A percentile compares a stretch with the other conserved stretches of the same genome.
Conservation (phyloP, 345 rosid genomes). For the Lumnitzera littorea region DNA sequence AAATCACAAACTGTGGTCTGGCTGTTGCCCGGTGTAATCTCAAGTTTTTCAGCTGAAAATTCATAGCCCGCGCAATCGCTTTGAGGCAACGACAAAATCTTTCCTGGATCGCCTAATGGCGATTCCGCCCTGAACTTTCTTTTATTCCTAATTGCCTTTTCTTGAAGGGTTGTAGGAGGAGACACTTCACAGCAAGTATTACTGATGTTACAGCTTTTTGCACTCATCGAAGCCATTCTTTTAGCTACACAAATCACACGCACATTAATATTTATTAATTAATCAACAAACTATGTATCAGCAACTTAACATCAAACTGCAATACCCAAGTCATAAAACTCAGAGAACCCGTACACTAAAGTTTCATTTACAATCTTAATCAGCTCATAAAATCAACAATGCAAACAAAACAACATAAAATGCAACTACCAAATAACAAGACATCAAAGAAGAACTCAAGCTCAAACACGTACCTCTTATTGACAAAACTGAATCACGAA, state of each 20-base stretch:
- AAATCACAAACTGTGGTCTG: constrained; percentile 30
- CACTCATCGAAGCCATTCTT: constrained; percentile 57
- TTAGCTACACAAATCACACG: constrained; percentile 27
- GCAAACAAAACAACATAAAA: too few species aligned
- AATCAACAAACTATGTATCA: too few species aligned
- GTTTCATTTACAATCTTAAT: too few species aligned
- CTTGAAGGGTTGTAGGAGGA: constrained; percentile 50
- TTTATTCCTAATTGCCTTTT: constrained; percentile 82
- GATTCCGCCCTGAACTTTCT: constrained; percentile 79
- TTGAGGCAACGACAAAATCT: constrained; percentile 27
- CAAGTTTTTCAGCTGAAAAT: constrained; percentile 65
- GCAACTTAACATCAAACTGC: background rate
- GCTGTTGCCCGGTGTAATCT: constrained; percentile 29
- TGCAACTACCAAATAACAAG: too few species aligned
- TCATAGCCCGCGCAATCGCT: constrained; percentile 40
- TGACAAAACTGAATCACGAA: too few species aligned
- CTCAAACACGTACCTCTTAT: too few species aligned
- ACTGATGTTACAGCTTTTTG: constrained; percentile 30
- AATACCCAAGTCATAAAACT: background rate
- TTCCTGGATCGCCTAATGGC: constrained; percentile 39
- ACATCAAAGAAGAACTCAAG: too few species aligned
- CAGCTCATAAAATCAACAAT: too few species aligned
- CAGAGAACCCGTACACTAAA: too few species aligned
- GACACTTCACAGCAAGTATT: constrained; percentile 30
- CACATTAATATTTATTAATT: constrained; percentile 3